Base-by-base conservation (phyloP, 208 protist species). In the Wallacemonas sp. region DNA sequence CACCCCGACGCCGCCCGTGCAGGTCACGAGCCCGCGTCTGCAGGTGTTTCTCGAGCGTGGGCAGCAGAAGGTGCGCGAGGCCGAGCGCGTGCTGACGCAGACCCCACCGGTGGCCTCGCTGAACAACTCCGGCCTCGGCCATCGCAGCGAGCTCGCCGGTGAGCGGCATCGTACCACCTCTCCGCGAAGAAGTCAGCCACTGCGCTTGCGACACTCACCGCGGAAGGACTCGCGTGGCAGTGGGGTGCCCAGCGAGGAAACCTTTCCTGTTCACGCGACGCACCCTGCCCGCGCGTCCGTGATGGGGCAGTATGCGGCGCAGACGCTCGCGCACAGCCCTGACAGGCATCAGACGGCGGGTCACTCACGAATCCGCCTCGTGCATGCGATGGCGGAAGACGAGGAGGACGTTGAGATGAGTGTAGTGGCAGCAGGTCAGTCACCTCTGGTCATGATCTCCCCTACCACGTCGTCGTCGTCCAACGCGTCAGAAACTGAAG, bases 41-140 rank as follows among this genome's bases (percentile, higher is more conserved):
- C 84, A 88, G 65, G 65, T 72, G 29, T 94, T 91, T 49, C 57
- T 94, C 29, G 84, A 91, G 63, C 61, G 57, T 32, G 86, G 82
- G 59, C 76, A 82, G 57, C 79, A 81, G 11, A 87, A 89, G 59
- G 59, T 94, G 29, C 74, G 80, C 11, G 84, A 94, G 68, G 69
- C 74, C 5, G 78, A 85, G 36, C 80, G 81, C 31, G 61, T 94
- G 8, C 67, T 94, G n/a, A 59, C 70, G 7, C 64, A 59, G 18
- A 62, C 65, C 28, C 41, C 65, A 26, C 65, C 65, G 2, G 57
- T 49, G 31, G 3, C 52, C 5, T 59, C 52, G 22, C 31, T 59
- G 31, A 41, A 59, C 52, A 55, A 3, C 7, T 32, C 26, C 23
- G 26, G 22, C 23, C 22, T 26, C n/a, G n/a, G n/a, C n/a, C n/a